Evolutionary conservation across 2,329 filamentous ascomycete species (phyloP).

Genomic region (Trichoderma semiorbis): DNA sequence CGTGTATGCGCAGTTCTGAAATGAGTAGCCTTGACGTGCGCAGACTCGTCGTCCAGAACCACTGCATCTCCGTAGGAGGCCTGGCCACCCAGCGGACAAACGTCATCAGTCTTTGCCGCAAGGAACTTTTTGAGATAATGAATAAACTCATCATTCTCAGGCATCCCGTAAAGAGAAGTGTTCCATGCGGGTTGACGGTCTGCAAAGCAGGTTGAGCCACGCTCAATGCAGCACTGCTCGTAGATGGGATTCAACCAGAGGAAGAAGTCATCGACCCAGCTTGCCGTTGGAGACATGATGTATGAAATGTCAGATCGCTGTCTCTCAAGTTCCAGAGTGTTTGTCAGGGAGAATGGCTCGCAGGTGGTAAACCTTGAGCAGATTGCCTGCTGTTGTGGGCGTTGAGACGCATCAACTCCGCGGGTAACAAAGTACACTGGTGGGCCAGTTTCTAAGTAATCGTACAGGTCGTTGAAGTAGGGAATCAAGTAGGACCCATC

Average conservation of each 20-base stretch:
- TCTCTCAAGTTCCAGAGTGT: slow-evolving; percentile 89
- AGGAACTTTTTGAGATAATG: slow-evolving; percentile 83
- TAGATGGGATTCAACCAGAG: slow-evolving; percentile 87
- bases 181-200: slow-evolving; percentile 81
- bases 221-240: slow-evolving; percentile 68
- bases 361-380: slow-evolving; percentile 92
- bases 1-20: slow-evolving; percentile 90
- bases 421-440: slow-evolving; percentile 95
- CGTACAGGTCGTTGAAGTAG: slow-evolving; percentile 94
- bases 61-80: slow-evolving; percentile 84
- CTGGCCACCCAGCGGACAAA: slow-evolving; percentile 83
- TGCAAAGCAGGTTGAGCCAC: slow-evolving; percentile 72
- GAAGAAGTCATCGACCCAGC: slow-evolving; percentile 96
- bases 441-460: slow-evolving; percentile 85
- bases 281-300: slow-evolving; percentile 82
- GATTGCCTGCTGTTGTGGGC: slow-evolving; percentile 75
- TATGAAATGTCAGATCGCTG: slow-evolving; percentile 86
- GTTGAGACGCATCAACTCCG: slow-evolving; percentile 72
- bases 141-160: slow-evolving; percentile 86
- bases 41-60: slow-evolving; percentile 65
- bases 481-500: slow-evolving; percentile 91
- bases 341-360: slow-evolving; percentile 76
- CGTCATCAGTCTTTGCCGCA: slow-evolving; percentile 70
- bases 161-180: slow-evolving; percentile 85
- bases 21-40: slow-evolving; percentile 75